Evolutionary conservation across 768 basidiomycete genomes (phyloP).

Genomic region (Mycena polygramma): DNA sequence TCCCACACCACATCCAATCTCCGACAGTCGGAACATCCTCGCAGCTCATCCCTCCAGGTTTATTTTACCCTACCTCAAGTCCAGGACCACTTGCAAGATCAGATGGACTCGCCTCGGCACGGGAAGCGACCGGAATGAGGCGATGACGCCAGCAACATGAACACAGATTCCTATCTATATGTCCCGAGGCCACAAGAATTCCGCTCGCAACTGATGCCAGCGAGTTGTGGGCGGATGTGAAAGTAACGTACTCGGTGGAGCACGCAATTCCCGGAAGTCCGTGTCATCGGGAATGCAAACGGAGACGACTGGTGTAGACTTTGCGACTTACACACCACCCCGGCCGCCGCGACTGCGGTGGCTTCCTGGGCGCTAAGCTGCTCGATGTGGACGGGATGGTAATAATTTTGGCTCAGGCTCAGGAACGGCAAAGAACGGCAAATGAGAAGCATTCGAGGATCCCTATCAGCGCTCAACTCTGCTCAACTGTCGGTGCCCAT

Average conservation of each 20-base stretch:
- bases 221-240: not conserved
- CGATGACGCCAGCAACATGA: not conserved
- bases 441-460: too few relatives aligned
- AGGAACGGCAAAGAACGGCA: too few relatives aligned
- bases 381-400: too few relatives aligned
- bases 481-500: too few relatives aligned
- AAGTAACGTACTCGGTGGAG: not conserved
- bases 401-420: too few relatives aligned
- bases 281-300: not conserved
- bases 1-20: not conserved
- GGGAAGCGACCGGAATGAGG: not conserved
- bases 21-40: not conserved
- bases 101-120: not conserved
- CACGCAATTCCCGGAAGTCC: not conserved
- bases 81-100: not conserved
- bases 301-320: not conserved
- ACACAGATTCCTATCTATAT: not conserved
- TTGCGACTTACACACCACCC: too few relatives aligned
- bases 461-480: too few relatives aligned
- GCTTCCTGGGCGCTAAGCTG: too few relatives aligned
- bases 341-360: too few relatives aligned
- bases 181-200: too few relatives aligned
- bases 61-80: not conserved
- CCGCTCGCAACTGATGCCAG: too few relatives aligned
- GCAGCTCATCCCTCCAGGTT: not conserved